Evolutionary conservation across 441 rosid species (phyloP), one percentile per base, ranked within the genome.

Genomic region (Erysimum cheiri): DNA sequence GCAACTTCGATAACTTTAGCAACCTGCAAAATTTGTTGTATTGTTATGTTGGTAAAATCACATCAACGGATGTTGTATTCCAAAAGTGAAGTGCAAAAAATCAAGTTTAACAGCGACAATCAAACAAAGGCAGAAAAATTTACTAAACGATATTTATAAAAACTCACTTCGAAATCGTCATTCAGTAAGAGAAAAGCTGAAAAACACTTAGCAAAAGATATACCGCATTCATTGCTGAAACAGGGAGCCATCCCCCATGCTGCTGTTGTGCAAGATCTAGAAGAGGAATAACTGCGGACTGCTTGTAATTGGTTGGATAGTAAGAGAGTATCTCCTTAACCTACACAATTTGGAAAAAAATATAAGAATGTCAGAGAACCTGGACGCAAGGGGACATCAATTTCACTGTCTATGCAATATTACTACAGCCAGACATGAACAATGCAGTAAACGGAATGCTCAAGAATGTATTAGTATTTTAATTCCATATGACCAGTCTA

Each of bases 241-340:
- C 97, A 52, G 98, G 96, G 44, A 96, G 96, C 98, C 99, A 93
- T 6, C 97, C 98, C 78, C 99, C 97, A 86, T 93, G 96, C 81
- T 96, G 99, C 87, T 93, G 98, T 71, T 96, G 99, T 43, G 97
- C 99, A 77, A 96, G 98, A 85, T 96, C 99, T 66, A 96, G 88
- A 67, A 96, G 85, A 65, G 97, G 96, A 80, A 96, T 96, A 63
- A 91, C 99, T 4, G 98, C 96, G 11, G 99, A 93, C 84, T 93
- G 99, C 87, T 96, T 91, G 86, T 96, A 96, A 80, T 96, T 96
- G 66, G 97, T 83, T 35, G 99, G 99, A 74, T 93, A 96, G 77
- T 93, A 96, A 77, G 97, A 96, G 58, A 93, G 60, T 64, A 93
- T 93, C 85, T 93, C 99, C 82, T 88, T 91, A 49, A 75, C 97